phyloP scores from a whole-genome alignment of 148 eudicot genomes.

The Fallopia convolvulus region DNA sequence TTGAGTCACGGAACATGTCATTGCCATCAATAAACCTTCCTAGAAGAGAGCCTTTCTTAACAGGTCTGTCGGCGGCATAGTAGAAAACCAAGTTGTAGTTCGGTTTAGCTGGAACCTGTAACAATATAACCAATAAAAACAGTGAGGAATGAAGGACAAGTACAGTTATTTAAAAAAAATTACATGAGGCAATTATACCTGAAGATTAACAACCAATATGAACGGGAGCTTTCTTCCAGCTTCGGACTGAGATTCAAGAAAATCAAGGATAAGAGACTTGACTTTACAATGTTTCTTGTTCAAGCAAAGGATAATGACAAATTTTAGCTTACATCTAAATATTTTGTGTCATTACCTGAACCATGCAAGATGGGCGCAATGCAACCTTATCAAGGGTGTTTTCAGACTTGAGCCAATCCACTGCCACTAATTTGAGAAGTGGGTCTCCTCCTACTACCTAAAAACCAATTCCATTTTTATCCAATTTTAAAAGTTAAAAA shows the following conservation, averaged over 20 bases:
- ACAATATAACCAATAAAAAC: slow-evolving; percentile 18
- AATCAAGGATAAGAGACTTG: slow-evolving; percentile 7
- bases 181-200: slow-evolving; percentile 31
- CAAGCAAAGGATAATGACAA: background rate
- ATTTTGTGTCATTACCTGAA: slow-evolving; percentile 50
- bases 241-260: slow-evolving; percentile 58
- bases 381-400: slow-evolving; percentile 58
- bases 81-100: slow-evolving; percentile 93
- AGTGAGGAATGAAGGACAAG: too few species aligned
- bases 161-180: background rate
- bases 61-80: slow-evolving; percentile 86
- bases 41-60: slow-evolving; percentile 60
- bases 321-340: background rate
- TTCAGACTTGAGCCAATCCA: slow-evolving; percentile 95
- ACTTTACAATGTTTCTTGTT: background rate
- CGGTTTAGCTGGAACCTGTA: slow-evolving; percentile 90
- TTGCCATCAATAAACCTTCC: slow-evolving; percentile 76
- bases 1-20: slow-evolving; percentile 81
- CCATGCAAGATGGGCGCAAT: slow-evolving; percentile 69
- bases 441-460: slow-evolving; percentile 93
- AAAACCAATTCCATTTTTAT: slow-evolving; percentile 5
- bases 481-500: background rate
- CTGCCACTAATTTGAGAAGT: slow-evolving; percentile 87
- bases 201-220: slow-evolving; percentile 73
- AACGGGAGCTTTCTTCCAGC: slow-evolving; percentile 90